Evolutionary conservation across 2,329 filamentous ascomycete genomes (phyloP).

Genomic region (Thelonectria discophora): DNA sequence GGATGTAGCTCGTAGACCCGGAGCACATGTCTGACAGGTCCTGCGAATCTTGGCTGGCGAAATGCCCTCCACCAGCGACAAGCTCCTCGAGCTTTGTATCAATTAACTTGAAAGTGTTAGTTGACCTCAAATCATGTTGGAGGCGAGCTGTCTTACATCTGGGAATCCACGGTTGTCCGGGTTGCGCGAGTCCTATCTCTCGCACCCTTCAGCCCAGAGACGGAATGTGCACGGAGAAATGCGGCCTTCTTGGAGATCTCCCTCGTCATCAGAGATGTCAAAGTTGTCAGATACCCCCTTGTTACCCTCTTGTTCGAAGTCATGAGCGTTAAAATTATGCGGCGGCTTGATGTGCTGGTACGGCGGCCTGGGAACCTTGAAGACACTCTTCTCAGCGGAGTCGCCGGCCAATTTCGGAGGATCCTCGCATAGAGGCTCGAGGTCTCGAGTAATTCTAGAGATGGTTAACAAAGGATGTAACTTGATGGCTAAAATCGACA

Average conservation of each 20-base stretch:
- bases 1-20: slow-evolving; percentile 2
- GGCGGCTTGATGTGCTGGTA: slow-evolving; percentile 19
- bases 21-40: not conserved
- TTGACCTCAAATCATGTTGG: not conserved
- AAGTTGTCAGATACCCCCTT: slow-evolving; percentile 15
- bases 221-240: slow-evolving; percentile 55
- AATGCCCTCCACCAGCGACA: not conserved
- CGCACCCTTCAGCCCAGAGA: slow-evolving; percentile 48
- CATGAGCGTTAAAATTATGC: not conserved
- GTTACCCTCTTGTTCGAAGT: not conserved
- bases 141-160: slow-evolving; percentile 12
- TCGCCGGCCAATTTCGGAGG: slow-evolving; percentile 18
- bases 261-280: slow-evolving; percentile 53
- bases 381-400: slow-evolving; percentile 2
- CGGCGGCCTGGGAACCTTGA: slow-evolving; percentile 21
- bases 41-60: not conserved
- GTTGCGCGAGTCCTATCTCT: slow-evolving; percentile 41
- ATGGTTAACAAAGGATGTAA: not conserved
- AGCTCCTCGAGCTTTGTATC: slow-evolving; percentile 12
- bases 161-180: slow-evolving; percentile 14
- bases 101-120: slow-evolving; percentile 7
- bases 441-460: slow-evolving; percentile 12
- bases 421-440: slow-evolving; percentile 19
- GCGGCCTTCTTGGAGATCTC: slow-evolving; percentile 46
- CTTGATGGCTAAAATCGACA: not conserved